Percentiles rank a stretch among this genome's conserved stretches.
phyloP scores from a whole-genome alignment of 2,329 filamentous ascomycete species.

The Cercospora janseana region DNA sequence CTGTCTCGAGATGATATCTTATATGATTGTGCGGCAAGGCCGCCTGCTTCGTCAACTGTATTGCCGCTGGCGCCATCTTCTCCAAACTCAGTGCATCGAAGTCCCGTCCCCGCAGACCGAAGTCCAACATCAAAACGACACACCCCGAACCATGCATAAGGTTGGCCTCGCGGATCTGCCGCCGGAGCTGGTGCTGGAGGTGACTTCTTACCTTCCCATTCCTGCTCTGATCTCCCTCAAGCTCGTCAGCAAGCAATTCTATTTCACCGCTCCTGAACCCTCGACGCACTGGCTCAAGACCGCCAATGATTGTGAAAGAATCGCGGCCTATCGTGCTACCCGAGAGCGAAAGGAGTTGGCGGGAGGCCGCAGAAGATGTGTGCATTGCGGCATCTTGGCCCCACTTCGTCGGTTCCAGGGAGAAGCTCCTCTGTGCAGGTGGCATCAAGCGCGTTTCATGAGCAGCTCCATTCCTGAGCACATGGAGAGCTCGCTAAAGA shows the following conservation, averaged over 20 bases:
- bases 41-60: slow-evolving; percentile 2
- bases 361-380: slow-evolving; percentile 28
- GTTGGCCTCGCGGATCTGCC: slow-evolving; percentile 35
- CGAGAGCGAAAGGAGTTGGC: slow-evolving; percentile 26
- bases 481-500: slow-evolving; percentile 22
- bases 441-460: slow-evolving; percentile 29
- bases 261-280: slow-evolving; percentile 26
- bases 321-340: slow-evolving; percentile 27
- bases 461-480: slow-evolving; percentile 19
- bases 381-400: slow-evolving; percentile 27
- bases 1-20: slow-evolving; percentile 9
- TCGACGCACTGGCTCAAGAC: slow-evolving; percentile 22
- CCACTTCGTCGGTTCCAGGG: slow-evolving; percentile 18
- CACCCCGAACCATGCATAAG: slow-evolving; percentile 1
- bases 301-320: slow-evolving; percentile 29
- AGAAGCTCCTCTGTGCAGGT: slow-evolving; percentile 27
- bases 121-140: too few relatives aligned
- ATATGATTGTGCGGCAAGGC: slow-evolving; percentile 3
- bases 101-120: neutral
- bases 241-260: slow-evolving; percentile 37
- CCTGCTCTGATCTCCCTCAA: slow-evolving; percentile 42
- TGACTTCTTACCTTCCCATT: slow-evolving; percentile 38
- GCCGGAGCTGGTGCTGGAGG: slow-evolving; percentile 36
- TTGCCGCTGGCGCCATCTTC: slow-evolving; percentile 6
- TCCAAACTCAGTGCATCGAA: neutral